Percentiles rank a stretch among this genome's conserved stretches.
Evolutionary conservation across 2,329 filamentous ascomycete species (phyloP).

Genomic region (Pseudofabraea citricarpa): DNA sequence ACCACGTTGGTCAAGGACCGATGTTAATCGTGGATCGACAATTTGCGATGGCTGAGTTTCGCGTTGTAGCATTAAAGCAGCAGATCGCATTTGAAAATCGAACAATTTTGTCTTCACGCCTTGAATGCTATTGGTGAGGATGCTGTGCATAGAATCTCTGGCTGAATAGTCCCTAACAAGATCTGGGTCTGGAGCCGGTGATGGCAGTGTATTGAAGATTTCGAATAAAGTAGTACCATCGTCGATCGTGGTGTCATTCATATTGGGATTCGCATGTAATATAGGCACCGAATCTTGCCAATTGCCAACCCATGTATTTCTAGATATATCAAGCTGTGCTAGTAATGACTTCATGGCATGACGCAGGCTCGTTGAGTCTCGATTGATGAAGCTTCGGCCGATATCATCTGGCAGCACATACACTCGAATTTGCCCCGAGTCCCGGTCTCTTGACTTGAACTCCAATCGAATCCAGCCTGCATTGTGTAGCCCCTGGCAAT

Average conservation of each 20-base stretch:
- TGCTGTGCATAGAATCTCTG: constrained; percentile 46
- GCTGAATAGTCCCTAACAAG: constrained; percentile 44
- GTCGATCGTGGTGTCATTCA: constrained; percentile 12
- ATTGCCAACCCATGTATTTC: constrained; percentile 48
- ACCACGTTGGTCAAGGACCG: constrained; percentile 55
- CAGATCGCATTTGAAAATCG: constrained; percentile 74
- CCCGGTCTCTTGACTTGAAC: constrained; percentile 16
- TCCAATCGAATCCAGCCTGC: constrained; percentile 26
- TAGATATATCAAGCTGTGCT: constrained; percentile 48
- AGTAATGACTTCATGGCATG: constrained; percentile 45
- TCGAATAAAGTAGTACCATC: constrained; percentile 55
- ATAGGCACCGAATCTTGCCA: constrained; percentile 13
- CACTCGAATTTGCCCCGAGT: constrained; percentile 40
- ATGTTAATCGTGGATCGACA: constrained; percentile 69
- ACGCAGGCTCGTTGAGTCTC: constrained; percentile 39
- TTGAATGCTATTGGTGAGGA: constrained; percentile 47
- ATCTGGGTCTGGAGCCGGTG: constrained; percentile 54
- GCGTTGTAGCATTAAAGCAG: constrained; percentile 77
- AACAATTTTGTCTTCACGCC: constrained; percentile 66
- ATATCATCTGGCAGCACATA: constrained; percentile 65
- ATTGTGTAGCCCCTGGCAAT: constrained; percentile 13
- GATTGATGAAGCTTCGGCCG: constrained; percentile 45
- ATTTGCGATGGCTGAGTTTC: constrained; percentile 61
- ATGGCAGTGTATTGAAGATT: constrained; percentile 69
- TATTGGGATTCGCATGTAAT: constrained; percentile 35